Base-by-base conservation (phyloP, 208 protist species). In the Zelonia costaricensis region DNA sequence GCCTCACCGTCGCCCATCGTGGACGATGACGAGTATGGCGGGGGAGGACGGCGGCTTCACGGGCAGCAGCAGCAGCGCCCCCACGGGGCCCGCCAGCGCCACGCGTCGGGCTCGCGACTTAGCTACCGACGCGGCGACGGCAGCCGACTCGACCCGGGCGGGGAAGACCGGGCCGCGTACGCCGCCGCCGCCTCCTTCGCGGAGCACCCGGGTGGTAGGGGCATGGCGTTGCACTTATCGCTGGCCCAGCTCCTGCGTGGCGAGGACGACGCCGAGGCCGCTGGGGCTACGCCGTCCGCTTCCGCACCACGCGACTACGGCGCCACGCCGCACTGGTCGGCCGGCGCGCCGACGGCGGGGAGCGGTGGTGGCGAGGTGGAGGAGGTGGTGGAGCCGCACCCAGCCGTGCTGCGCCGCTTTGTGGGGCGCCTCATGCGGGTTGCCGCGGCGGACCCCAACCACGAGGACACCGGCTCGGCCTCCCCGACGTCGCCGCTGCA, bases 351-450 rank as follows among this genome's bases (percentile, higher is more conserved):
- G 27, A 38, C 20, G 16, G 47, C 10, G 20, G 8, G 15, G 15
- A n/a, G 8, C 18, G 30, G 31, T 39, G 51, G 30, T n/a, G 31
- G 23, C 4, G 51, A 73, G 16, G 22, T 66, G 13, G 62, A 67
- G 6, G 71, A 77, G 22, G 59, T 60, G 10, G 28, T 58, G 33
- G 72, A 78, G 31, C 48, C 56, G 18, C 54, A 73, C 42, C 72
- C 72, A 25, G 60, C 60, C 18, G 54, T 65, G 51, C 53, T 63
- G 47, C 63, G 65, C 4, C 72, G 72, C 43, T 78, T 73, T 33
- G 62, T 78, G 18, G 60, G 54, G 9, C 61, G 60, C 28, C 64
- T 78, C 28, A 39, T 78, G n/a, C 51, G 72, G 36, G 69, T 69
- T 12, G 72, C 72, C 18, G 46, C 67, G 6, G 33, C n/a, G n/a